Evolutionary conservation across 2,329 filamentous ascomycete genomes (phyloP), one percentile per base, ranked within the genome.

Genomic region (Cryphonectria nitschkei): DNA sequence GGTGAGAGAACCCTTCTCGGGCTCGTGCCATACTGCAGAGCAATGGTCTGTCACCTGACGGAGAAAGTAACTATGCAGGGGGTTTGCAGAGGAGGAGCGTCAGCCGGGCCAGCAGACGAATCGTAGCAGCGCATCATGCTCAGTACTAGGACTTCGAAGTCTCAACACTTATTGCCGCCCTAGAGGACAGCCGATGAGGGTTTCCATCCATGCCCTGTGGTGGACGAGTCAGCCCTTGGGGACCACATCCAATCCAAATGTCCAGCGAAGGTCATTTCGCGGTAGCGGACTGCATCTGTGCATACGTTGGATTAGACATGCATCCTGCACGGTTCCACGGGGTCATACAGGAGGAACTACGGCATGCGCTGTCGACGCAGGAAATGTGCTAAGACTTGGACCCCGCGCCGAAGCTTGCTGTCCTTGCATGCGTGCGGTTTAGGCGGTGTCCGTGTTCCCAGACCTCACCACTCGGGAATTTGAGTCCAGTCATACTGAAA

Each of bases 291-390:
- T 50, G 46, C 46, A 11, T n/a, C 46, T 50, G n/a, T n/a, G 2
- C 29, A 58, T 32, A 34, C 14, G 13, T 2, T 29, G n/a, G 52
- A 4, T 56, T 29, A 56, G 52, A 29, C n/a, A 29, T 56, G 52
- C 26, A 32, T 56, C 9, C 26, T 11, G 6, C 11, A 29, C n/a
- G 50, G 52, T 26, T 22, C 52, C n/a, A 29, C n/a, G 52, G 52
- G 52, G 52, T 8, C 54, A 58, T 32, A 58, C 52, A 60, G 1
- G 3, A 60, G 16, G 16, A n/a, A 34, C 34, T 16, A 37, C 34
- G 58, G 58, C 34, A 61, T 61, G 58, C 58, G 58, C 22, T 61
- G 56, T 13, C 56, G 16, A 5, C 56, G 52, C 52, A 56, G n/a
- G 16, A 61, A 60, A 14, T 13, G 16, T 46, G 43, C 43, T 46